phyloP scores from a whole-genome alignment of 345 rosid species.

The Geranium rotundifolium region DNA sequence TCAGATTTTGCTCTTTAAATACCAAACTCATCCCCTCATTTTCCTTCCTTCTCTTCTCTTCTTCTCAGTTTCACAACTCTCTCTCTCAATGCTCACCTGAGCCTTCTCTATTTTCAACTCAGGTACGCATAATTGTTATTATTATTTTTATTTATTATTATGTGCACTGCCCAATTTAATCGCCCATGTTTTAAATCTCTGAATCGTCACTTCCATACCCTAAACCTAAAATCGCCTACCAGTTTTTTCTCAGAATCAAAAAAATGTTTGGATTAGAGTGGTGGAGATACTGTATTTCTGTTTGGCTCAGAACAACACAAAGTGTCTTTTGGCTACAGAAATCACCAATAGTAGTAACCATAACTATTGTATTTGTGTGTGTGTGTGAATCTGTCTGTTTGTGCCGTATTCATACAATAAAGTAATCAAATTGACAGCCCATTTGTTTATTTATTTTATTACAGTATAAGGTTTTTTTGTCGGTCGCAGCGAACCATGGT shows the following conservation, averaged over 20 bases:
- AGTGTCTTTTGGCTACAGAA: background rate
- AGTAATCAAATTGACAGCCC: constrained; percentile 10
- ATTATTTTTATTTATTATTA: too few relatives aligned
- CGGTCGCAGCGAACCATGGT: constrained; percentile 21
- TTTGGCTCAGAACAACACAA: background rate
- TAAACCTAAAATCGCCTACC: too few relatives aligned
- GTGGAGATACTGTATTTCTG: too few relatives aligned
- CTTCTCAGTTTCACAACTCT: background rate
- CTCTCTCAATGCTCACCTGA: background rate
- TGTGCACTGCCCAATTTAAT: too few relatives aligned
- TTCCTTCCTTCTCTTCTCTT: constrained; percentile 14
- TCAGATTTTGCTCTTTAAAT: constrained; percentile 50
- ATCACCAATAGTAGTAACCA: too few relatives aligned
- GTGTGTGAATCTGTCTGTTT: background rate
- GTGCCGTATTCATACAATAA: background rate
- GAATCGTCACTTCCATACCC: too few relatives aligned
- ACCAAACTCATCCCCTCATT: constrained; percentile 17
- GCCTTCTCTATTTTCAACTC: background rate
- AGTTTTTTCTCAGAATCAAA: too few relatives aligned
- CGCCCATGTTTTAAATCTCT: background rate
- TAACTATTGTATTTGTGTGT: too few relatives aligned
- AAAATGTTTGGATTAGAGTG: too few relatives aligned
- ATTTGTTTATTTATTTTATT: constrained; percentile 6
- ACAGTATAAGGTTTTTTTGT: constrained; percentile 6
- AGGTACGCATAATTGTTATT: background rate